Percentiles rank a stretch among this genome's conserved stretches.
These are phyloP conservation scores for Pisolithus albus DNA, from an alignment of 768 basidiomycete species.

Conservation along the genomic window DNA sequence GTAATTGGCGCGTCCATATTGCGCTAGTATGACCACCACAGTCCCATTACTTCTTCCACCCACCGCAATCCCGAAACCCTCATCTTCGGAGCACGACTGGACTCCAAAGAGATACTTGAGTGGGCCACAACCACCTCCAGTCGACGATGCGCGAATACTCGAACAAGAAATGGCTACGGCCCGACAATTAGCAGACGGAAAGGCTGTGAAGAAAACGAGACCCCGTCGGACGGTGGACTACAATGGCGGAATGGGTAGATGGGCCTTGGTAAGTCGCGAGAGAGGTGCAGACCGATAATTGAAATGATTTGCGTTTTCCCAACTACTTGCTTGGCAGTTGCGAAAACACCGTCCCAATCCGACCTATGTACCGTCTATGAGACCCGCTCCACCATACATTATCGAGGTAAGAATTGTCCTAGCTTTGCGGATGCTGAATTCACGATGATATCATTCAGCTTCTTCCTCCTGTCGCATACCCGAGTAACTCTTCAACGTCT, in stretches of 20 bases:
- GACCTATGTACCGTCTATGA: conserved; percentile 64
- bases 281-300: background rate
- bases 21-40: background rate
- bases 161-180: conserved; percentile 77
- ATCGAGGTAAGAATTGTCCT: conserved; percentile 61
- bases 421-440: conserved; percentile 17
- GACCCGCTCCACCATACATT: conserved; percentile 83
- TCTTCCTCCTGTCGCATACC: conserved; percentile 90
- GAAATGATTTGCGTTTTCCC: background rate
- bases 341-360: conserved; percentile 76
- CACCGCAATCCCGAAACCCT: conserved; percentile 30
- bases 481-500: conserved; percentile 85
- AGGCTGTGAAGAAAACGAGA: conserved; percentile 82
- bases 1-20: too few relatives aligned
- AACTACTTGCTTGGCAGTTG: conserved; percentile 40
- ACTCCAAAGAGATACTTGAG: conserved; percentile 62
- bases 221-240: conserved; percentile 95
- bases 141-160: conserved; percentile 67
- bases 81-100: conserved; percentile 59
- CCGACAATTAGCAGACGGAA: conserved; percentile 69
- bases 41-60: conserved; percentile 43
- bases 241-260: conserved; percentile 80
- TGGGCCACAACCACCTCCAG: conserved; percentile 66
- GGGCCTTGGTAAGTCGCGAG: conserved; percentile 61
- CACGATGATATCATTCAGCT: conserved; percentile 47